Evolutionary conservation across 2,329 filamentous ascomycete species (phyloP).

Genomic region (Fusarium poae): DNA sequence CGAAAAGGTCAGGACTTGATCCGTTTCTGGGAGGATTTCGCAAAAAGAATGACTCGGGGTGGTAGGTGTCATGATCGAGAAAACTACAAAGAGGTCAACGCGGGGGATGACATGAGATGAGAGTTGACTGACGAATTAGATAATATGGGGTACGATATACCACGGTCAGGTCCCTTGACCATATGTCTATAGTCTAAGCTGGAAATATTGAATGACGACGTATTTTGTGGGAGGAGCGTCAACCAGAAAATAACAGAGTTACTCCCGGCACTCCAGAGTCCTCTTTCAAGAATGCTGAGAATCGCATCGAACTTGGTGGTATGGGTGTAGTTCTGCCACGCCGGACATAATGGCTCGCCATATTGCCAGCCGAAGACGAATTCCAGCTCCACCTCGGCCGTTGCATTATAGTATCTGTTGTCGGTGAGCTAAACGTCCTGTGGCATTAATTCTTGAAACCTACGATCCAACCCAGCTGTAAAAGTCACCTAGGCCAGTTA

Average conservation of each 20-base stretch:
- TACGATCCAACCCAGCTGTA: slow-evolving; percentile 17
- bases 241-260: slow-evolving; percentile 10
- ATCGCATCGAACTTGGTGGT: not conserved
- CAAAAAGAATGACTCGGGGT: no score
- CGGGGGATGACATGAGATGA: fast-evolving
- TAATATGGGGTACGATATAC: not conserved
- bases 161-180: fast-evolving
- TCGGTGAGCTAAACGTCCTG: fast-evolving
- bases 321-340: not conserved
- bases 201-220: not conserved
- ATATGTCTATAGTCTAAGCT: fast-evolving
- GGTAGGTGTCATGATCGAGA: no score
- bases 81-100: not conserved
- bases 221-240: not conserved
- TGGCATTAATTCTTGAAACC: fast-evolving
- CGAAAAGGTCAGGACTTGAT: not conserved
- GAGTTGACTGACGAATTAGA: not conserved
- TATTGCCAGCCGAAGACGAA: not conserved
- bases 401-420: slow-evolving; percentile 13
- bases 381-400: not conserved
- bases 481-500: not conserved
- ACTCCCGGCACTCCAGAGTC: not conserved
- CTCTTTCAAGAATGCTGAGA: not conserved
- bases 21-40: not conserved
- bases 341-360: not conserved